A percentile compares a stretch with the other conserved stretches of the same genome.
Conservation (phyloP, 208 protist species). For the Acanthamoeba lenticulata region DNA sequence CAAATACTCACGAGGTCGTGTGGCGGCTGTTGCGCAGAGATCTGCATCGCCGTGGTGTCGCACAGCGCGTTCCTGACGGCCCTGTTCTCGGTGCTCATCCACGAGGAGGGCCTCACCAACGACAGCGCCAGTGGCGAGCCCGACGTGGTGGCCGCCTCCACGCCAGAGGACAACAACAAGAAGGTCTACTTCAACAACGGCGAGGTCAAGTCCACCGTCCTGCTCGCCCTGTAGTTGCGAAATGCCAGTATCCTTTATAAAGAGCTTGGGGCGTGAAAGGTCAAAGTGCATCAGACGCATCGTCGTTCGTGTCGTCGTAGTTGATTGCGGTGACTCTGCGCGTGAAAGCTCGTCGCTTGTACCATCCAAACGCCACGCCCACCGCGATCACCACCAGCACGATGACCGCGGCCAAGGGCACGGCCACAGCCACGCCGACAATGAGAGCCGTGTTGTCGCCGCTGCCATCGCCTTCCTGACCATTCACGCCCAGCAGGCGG, state of each 20-base stretch:
- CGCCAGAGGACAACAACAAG: neutral
- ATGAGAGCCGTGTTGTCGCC: neutral
- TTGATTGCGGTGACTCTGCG: too few relatives aligned
- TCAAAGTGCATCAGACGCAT: too few relatives aligned
- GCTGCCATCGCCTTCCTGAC: neutral
- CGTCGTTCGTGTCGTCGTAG: too few relatives aligned
- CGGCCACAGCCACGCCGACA: neutral
- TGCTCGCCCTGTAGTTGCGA: neutral
- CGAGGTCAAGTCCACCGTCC: conserved; percentile 39
- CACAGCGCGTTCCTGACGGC: conserved; percentile 23
- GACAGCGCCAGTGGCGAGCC: neutral
- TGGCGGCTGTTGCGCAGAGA: neutral
- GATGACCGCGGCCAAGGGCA: neutral
- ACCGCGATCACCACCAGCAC: neutral
- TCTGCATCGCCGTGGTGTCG: conserved; percentile 12
- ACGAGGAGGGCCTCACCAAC: neutral
- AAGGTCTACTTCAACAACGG: conserved; percentile 56
- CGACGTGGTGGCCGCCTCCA: neutral
- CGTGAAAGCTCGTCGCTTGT: neutral
- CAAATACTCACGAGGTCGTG: neutral
- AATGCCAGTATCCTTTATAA: too few relatives aligned
- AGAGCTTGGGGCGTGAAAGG: too few relatives aligned
- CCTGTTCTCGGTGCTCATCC: neutral
- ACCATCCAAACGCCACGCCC: neutral
- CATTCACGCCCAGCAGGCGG: neutral